A percentile compares a stretch with the other conserved stretches of the same genome.
These are phyloP conservation scores for Pseudogymnoascus sp. DNA, from an alignment of 2,329 filamentous ascomycete species.

Conservation along the genomic window DNA sequence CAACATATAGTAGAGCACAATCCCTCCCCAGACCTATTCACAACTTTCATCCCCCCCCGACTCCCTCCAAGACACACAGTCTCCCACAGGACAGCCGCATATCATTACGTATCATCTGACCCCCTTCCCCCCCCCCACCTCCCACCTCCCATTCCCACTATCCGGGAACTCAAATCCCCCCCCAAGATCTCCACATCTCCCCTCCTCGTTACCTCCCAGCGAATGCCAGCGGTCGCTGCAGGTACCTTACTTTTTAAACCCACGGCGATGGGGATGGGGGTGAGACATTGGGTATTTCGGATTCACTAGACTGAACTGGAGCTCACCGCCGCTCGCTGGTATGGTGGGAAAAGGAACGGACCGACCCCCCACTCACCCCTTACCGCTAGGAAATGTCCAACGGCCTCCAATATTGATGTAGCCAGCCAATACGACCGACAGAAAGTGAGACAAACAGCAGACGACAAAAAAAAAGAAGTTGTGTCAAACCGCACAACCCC, in stretches of 20 bases:
- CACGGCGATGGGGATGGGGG: not conserved
- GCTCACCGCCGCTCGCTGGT: not conserved
- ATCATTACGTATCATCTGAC: constrained; percentile 1
- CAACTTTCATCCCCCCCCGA: not conserved
- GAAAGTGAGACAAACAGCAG: not conserved
- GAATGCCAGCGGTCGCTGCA: not conserved
- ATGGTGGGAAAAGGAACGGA: not conserved
- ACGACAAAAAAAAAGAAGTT: not conserved
- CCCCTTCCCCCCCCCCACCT: not conserved
- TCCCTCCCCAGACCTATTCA: not conserved
- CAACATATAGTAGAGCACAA: no score
- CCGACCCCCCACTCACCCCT: not conserved
- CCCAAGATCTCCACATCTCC: not conserved
- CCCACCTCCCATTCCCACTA: not conserved
- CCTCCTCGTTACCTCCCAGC: not conserved
- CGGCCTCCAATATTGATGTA: not conserved
- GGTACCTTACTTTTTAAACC: not conserved
- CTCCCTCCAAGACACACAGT: not conserved
- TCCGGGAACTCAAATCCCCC: not conserved
- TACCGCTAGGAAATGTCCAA: not conserved
- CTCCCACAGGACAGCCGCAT: not conserved
- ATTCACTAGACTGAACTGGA: not conserved
- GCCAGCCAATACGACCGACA: not conserved
- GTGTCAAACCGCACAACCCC: not conserved
- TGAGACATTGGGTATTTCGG: not conserved